Base-by-base conservation (phyloP, 1,139 yeast species). In the Yueomyces sp. region DNA sequence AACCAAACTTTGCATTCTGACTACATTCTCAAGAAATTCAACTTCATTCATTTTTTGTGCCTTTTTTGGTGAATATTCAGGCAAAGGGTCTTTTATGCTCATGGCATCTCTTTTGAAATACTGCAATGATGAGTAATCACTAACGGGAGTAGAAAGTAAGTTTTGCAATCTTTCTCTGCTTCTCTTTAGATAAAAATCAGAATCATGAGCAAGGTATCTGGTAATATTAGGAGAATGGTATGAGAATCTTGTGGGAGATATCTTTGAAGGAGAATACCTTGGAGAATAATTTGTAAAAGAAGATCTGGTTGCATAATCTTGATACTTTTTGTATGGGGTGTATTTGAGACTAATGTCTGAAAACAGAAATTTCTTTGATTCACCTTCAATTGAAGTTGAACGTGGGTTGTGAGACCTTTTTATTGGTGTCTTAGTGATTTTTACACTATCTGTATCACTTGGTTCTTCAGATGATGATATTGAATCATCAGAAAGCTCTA, bases 1-100 rank as follows among this genome's bases (percentile, higher is more conserved):
- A 6, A 81, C 70, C 31, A 78, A 62, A 0, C 86, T 72, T 56
- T 82, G 91, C 31, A 81, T 64, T 45, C 51, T 50, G 31, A 67
- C 56, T 8, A 70, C 58, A 3, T 57, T 57, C 11, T 60, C 61
- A 37, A 67, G 44, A 47, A 64, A 65, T 30, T 64, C 63, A 12
- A 48, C 48, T 42, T 64, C 67, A 3, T 60, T 50, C 52, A 64
- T 55, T 35, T 49, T 54, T 39, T 55, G 52, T 41, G 48, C 56
- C 42, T 61, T 60, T 6, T 49, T 47, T n/a, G 68, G 68, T 1
- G 68, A 63, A 39, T 57, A 58, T 29, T 51, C 49, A 8, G 56
- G 56, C 9, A 6, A 6, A 11, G n/a, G 8, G n/a, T 33, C 35
- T 19, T 19, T 19, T 19, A 19, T 19, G 19, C 19, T 19, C 19